phyloP scores from a whole-genome alignment of 768 basidiomycete genomes.

The Macrocybe gigantea region DNA sequence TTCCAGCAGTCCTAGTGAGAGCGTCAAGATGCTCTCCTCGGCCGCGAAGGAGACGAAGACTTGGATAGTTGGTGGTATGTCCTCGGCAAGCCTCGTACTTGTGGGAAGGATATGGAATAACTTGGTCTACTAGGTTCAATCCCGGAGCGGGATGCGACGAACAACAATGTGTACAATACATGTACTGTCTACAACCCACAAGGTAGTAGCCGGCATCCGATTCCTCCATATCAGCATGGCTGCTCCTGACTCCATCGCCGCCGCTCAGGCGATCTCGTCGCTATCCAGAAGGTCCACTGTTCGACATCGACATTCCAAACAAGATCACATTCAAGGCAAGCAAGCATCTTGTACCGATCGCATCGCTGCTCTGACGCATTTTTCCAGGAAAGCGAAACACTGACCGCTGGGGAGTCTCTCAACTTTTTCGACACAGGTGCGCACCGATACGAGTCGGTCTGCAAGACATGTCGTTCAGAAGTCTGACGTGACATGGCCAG shows the following conservation, averaged over 20 bases:
- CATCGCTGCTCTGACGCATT: constrained; percentile 4
- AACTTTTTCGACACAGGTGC: constrained; percentile 88
- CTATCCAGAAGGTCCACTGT: constrained; percentile 92
- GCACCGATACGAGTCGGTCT: constrained; percentile 1
- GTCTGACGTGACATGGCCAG: constrained; percentile 29
- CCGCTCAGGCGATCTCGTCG: constrained; percentile 69
- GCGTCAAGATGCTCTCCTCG: constrained; percentile 73
- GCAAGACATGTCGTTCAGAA: neutral
- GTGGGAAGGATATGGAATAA: neutral
- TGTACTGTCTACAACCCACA: constrained; percentile 84
- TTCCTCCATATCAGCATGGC: too few species aligned
- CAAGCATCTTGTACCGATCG: neutral
- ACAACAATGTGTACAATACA: constrained; percentile 84
- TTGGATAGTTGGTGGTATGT: constrained; percentile 91
- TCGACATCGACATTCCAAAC: constrained; percentile 95
- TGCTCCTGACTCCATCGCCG: too few species aligned
- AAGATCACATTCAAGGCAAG: constrained; percentile 83
- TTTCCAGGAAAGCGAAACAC: constrained; percentile 76
- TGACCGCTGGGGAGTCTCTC: constrained; percentile 67
- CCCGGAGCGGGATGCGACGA: constrained; percentile 67
- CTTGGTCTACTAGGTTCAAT: constrained; percentile 67
- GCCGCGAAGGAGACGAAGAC: constrained; percentile 71
- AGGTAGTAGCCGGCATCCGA: constrained; percentile 31
- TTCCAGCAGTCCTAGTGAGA: constrained; percentile 56
- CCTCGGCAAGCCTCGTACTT: neutral